A percentile compares a stretch with the other conserved stretches of the same genome.
phyloP scores from a whole-genome alignment of 805 yeast genomes.

The Nakazawaea peltata region DNA sequence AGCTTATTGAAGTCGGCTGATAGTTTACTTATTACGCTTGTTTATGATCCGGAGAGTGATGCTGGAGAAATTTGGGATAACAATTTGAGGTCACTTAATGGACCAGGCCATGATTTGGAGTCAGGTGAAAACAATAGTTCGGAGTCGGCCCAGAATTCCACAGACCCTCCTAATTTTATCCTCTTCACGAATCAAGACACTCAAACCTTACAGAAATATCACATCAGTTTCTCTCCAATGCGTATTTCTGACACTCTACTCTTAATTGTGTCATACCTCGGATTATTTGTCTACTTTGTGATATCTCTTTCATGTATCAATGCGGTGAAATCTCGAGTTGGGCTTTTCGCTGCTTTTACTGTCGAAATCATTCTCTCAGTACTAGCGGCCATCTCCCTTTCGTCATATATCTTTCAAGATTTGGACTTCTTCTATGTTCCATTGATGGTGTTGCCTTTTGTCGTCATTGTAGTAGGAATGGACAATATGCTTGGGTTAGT shows the following conservation, averaged over 20 bases:
- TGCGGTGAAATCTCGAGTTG: constrained; percentile 36
- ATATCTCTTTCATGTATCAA: constrained; percentile 32
- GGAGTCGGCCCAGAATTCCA: too few relatives aligned
- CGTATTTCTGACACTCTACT: constrained; percentile 8
- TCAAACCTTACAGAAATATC: constrained; percentile 8
- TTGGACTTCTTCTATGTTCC: constrained; percentile 30
- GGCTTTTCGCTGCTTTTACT: constrained; percentile 34
- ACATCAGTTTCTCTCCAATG: constrained; percentile 15
- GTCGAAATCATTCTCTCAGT: constrained; percentile 32
- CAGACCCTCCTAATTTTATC: too few relatives aligned
- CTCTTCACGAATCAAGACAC: constrained; percentile 3
- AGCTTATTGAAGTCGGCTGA: constrained; percentile 34
- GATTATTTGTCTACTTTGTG: constrained; percentile 19
- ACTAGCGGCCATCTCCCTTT: constrained; percentile 33
- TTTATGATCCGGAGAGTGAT: constrained; percentile 16
- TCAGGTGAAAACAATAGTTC: too few relatives aligned
- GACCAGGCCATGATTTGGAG: too few relatives aligned
- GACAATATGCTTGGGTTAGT: constrained; percentile 43
- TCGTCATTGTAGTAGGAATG: constrained; percentile 32
- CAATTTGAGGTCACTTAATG: constrained; percentile 15
- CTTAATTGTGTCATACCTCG: constrained; percentile 2
- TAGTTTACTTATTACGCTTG: constrained; percentile 26
- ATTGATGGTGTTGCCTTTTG: constrained; percentile 30
- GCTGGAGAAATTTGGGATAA: constrained; percentile 22
- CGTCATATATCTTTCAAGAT: constrained; percentile 26